Evolutionary conservation across 2,329 filamentous ascomycete genomes (phyloP).

Genomic region (Fusarium sp.): DNA sequence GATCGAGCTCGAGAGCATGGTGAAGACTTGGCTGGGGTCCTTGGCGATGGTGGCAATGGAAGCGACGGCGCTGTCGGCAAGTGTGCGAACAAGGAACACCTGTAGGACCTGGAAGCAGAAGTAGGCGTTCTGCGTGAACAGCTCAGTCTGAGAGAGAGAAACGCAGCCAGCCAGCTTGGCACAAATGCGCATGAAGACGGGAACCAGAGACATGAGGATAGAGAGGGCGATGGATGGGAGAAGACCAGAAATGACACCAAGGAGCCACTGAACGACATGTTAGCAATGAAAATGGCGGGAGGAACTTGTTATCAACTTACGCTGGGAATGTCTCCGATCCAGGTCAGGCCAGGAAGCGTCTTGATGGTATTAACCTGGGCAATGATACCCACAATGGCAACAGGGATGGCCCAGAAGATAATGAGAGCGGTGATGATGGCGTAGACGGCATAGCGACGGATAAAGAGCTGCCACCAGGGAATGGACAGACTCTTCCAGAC

Average conservation of each 20-base stretch:
- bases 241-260: slow-evolving; percentile 85
- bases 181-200: slow-evolving; percentile 72
- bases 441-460: slow-evolving; percentile 74
- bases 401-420: slow-evolving; percentile 84
- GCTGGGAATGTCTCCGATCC: slow-evolving; percentile 77
- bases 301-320: slow-evolving; percentile 27
- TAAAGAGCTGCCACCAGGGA: slow-evolving; percentile 79
- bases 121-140: slow-evolving; percentile 92
- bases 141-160: slow-evolving; percentile 82
- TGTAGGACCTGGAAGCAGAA: slow-evolving; percentile 94
- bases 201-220: slow-evolving; percentile 85
- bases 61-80: slow-evolving; percentile 82
- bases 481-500: slow-evolving; percentile 84
- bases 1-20: slow-evolving; percentile 76
- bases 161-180: slow-evolving; percentile 85
- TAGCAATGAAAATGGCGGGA: neutral
- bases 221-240: slow-evolving; percentile 84
- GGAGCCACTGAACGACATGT: slow-evolving; percentile 57
- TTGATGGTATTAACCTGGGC: slow-evolving; percentile 84
- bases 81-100: slow-evolving; percentile 88
- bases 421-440: slow-evolving; percentile 78
- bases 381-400: slow-evolving; percentile 84
- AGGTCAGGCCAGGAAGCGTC: slow-evolving; percentile 75
- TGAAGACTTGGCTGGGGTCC: slow-evolving; percentile 71
- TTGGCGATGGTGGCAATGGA: slow-evolving; percentile 72